These are phyloP conservation scores for Phytophthora pluvialis DNA, from an alignment of 352 stramenopile species.

Conservation along the genomic window DNA sequence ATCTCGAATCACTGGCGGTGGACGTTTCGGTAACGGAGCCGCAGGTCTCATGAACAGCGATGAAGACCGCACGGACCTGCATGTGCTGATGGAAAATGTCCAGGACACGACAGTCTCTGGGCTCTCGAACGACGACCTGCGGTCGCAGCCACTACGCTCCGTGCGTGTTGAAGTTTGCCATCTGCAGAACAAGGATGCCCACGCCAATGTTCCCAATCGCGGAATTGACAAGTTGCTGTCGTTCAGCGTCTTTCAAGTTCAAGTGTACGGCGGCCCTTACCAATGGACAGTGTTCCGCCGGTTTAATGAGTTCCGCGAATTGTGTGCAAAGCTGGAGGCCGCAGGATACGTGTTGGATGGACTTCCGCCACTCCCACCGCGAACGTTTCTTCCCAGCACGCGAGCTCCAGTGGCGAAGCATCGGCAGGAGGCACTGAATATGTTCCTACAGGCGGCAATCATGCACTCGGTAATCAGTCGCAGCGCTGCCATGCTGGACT, in stretches of 20 bases:
- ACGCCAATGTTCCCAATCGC: constrained; percentile 74
- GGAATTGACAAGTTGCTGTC: constrained; percentile 76
- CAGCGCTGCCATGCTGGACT: constrained; percentile 76
- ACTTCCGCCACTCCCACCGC: constrained; percentile 66
- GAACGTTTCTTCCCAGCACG: constrained; percentile 82
- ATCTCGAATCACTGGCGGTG: constrained; percentile 38
- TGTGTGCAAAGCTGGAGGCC: constrained; percentile 57
- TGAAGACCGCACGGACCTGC: constrained; percentile 75
- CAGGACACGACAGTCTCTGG: constrained; percentile 84
- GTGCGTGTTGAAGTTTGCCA: constrained; percentile 87
- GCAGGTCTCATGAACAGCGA: constrained; percentile 44
- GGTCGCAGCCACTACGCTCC: constrained; percentile 75
- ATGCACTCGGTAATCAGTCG: constrained; percentile 84
- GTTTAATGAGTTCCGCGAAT: constrained; percentile 81
- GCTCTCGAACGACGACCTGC: constrained; percentile 70
- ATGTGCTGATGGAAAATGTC: constrained; percentile 83
- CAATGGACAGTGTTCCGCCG: constrained; percentile 88
- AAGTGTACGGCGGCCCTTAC: constrained; percentile 85
- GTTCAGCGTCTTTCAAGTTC: constrained; percentile 86
- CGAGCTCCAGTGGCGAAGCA: constrained; percentile 68
- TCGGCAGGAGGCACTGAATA: constrained; percentile 78
- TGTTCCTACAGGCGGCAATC: constrained; percentile 81
- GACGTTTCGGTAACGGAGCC: constrained; percentile 18
- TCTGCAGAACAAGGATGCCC: constrained; percentile 88
- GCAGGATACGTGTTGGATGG: constrained; percentile 55